Percentiles rank a stretch among this genome's conserved stretches.
These are phyloP conservation scores for Polytrichum formosum DNA, from an alignment of 225 moss, liverwort and hornwort genomes.

Conservation along the genomic window DNA sequence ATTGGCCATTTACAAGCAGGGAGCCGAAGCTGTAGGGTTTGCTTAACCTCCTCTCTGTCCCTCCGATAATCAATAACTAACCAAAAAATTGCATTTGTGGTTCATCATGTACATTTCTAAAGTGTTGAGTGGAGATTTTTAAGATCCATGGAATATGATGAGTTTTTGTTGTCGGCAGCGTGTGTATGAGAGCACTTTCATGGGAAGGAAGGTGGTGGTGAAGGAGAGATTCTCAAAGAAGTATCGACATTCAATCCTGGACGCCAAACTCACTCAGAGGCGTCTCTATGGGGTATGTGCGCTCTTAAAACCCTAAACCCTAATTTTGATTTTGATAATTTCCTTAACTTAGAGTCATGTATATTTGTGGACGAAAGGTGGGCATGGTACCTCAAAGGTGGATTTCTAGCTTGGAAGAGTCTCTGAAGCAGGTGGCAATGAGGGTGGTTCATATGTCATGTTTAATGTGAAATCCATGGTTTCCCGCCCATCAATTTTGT, in stretches of 20 bases:
- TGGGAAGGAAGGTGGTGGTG: constrained; percentile 73
- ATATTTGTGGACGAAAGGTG: too few relatives aligned
- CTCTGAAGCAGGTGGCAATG: too few relatives aligned
- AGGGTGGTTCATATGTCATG: too few relatives aligned
- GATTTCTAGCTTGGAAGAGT: background rate
- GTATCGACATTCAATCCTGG: constrained; percentile 79
- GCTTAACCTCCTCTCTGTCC: background rate
- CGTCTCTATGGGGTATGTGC: constrained; percentile 65
- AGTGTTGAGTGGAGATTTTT: background rate
- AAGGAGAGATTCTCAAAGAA: constrained; percentile 93
- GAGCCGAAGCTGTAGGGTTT: constrained; percentile 74
- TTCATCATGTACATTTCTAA: background rate
- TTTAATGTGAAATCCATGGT: background rate
- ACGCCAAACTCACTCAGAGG: constrained; percentile 78
- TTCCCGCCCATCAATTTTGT: background rate
- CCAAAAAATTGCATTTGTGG: background rate
- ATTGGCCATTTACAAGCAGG: constrained; percentile 46
- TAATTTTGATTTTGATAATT: background rate
- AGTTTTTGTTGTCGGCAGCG: constrained; percentile 31
- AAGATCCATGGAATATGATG: background rate
- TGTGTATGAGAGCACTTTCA: constrained; percentile 58
- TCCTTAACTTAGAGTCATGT: background rate
- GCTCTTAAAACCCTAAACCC: background rate
- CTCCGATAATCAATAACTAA: background rate
- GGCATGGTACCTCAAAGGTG: background rate